Conservation (phyloP, 2,329 filamentous ascomycete species). For the Ceratocystiopsis brevicomis region DNA sequence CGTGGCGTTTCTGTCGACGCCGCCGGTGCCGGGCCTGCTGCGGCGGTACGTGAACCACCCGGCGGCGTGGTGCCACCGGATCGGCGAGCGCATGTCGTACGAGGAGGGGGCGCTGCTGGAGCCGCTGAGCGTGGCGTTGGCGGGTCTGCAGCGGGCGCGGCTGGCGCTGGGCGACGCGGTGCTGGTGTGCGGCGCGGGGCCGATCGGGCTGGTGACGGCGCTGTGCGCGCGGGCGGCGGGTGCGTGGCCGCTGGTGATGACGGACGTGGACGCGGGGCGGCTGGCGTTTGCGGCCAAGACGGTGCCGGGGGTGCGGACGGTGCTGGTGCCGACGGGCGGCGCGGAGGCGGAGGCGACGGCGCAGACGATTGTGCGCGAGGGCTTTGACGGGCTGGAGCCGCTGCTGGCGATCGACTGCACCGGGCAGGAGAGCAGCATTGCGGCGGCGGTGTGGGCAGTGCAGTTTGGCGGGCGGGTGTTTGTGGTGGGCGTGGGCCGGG, state of each 20-base stretch:
- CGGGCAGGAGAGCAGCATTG: conserved; percentile 77
- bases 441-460: conserved; percentile 68
- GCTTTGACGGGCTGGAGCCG: conserved; percentile 65
- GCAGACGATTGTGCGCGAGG: conserved; percentile 40
- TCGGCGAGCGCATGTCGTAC: conserved; percentile 64
- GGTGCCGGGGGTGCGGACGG: conserved; percentile 60
- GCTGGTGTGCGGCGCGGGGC: conserved; percentile 79
- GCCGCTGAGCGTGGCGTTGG: conserved; percentile 74
- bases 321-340: conserved; percentile 42
- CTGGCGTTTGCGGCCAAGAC: conserved; percentile 71
- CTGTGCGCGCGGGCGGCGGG: conserved; percentile 73
- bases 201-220: conserved; percentile 79
- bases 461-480: conserved; percentile 97
- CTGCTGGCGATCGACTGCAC: conserved; percentile 80
- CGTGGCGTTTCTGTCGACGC: conserved; percentile 76
- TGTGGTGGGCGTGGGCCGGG: conserved; percentile 86
- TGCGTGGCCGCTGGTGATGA: conserved; percentile 79
- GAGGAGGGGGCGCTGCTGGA: conserved; percentile 85
- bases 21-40: conserved; percentile 70
- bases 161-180: conserved; percentile 72
- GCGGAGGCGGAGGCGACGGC: conserved; percentile 46
- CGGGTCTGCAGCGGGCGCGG: conserved; percentile 67
- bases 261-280: conserved; percentile 78
- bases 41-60: conserved; percentile 91
- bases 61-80: conserved; percentile 89